Conservation (phyloP, 2,329 filamentous ascomycete genomes). For the Scleromitrula shiraiana region DNA sequence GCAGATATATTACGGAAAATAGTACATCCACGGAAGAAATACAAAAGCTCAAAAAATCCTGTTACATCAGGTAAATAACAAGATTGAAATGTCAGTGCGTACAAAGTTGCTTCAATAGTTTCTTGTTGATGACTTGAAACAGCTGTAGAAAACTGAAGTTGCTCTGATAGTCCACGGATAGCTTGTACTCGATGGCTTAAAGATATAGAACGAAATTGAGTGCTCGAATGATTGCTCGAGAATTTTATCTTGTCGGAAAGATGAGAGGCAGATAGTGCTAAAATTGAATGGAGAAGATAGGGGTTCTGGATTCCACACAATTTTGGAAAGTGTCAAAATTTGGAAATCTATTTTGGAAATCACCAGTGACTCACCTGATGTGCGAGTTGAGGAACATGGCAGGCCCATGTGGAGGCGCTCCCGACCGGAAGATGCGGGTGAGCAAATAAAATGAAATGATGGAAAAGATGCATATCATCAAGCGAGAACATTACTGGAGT, state of each 20-base stretch:
- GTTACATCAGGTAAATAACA: background rate
- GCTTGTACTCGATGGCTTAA: background rate
- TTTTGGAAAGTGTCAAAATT: too few relatives aligned
- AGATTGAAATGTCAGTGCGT: background rate
- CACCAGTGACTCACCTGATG: conserved; percentile 1
- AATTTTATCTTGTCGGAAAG: background rate
- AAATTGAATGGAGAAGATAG: background rate
- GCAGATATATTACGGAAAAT: background rate
- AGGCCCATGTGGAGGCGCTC: background rate
- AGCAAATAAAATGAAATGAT: background rate
- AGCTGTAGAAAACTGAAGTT: background rate
- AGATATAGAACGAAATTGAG: background rate
- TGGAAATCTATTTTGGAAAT: too few relatives aligned
- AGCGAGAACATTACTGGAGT: background rate
- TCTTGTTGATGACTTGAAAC: background rate
- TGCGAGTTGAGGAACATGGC: background rate
- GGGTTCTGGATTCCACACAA: too few relatives aligned
- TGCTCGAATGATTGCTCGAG: background rate
- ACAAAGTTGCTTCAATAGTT: background rate
- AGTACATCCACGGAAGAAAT: background rate
- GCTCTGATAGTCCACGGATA: background rate
- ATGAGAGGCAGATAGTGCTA: background rate
- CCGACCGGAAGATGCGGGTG: background rate
- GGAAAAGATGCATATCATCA: background rate
- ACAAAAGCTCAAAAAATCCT: background rate